phyloP scores from a whole-genome alignment of 306 rosid species.

The Albizia julibrissin region DNA sequence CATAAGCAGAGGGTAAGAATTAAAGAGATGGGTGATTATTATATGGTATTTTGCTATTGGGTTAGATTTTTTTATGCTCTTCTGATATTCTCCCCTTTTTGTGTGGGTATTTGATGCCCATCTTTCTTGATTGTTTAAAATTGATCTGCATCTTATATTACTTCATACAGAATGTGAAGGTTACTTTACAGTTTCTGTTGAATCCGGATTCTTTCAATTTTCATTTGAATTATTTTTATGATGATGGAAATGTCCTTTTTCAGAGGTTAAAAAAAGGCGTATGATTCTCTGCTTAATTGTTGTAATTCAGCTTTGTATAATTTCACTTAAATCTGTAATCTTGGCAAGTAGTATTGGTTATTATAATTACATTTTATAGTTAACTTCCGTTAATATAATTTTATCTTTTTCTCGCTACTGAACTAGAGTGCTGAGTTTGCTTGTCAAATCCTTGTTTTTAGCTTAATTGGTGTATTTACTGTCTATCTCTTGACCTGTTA shows the following conservation, averaged over 20 bases:
- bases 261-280: neutral
- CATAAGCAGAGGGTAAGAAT: slow-evolving; percentile 32
- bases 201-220: slow-evolving; percentile 15
- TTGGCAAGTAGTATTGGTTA: slow-evolving; percentile 4
- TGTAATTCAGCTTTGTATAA: slow-evolving; percentile 12
- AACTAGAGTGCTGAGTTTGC: neutral
- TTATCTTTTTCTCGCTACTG: neutral
- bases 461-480: slow-evolving; percentile 1
- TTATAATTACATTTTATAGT: slow-evolving; percentile 4
- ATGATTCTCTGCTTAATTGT: slow-evolving; percentile 20
- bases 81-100: neutral
- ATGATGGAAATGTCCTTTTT: slow-evolving; percentile 29
- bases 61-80: slow-evolving; percentile 30
- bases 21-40: neutral
- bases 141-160: slow-evolving; percentile 23
- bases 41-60: slow-evolving; percentile 7
- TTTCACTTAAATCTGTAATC: neutral
- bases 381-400: slow-evolving; percentile 3
- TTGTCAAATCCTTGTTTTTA: neutral
- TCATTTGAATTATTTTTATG: neutral
- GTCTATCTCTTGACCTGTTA: neutral
- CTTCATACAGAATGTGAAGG: slow-evolving; percentile 14
- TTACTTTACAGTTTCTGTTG: slow-evolving; percentile 18
- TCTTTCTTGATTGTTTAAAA: slow-evolving; percentile 24
- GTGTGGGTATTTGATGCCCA: slow-evolving; percentile 24